Evolutionary conservation across 345 rosid genomes (phyloP), one percentile per base, ranked within the genome.

Genomic region (Clausena lansium): DNA sequence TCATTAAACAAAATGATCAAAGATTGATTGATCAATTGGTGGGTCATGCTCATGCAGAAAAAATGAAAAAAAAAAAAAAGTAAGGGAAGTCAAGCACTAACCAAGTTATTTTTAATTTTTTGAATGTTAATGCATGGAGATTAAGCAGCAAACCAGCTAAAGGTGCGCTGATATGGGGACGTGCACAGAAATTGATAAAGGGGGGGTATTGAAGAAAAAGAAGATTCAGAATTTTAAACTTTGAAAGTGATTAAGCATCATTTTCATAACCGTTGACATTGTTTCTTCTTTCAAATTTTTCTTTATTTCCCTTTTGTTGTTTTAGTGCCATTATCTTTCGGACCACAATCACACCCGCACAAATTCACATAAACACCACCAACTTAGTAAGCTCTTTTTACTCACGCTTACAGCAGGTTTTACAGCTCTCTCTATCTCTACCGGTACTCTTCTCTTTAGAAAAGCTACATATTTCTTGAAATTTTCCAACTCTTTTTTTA

Each of bases 301-400:
- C 24, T 7, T 59, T 28, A 17, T 65, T 25, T 74, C 65, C 6
- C 47, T 33, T 79, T 39, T 83, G 75, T 83, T n/a, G 81, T 73
- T 68, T 77, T 78, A 68, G 80, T 70, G 67, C 87, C 85, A 82
- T 83, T 20, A 36, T 20, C n/a, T 32, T 32, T 50, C 83, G 93
- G 91, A 86, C 93, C 93, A 89, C 91, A 74, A 80, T 64, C 80
- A 79, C 92, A 85, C 88, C 77, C 14, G 85, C 92, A 84, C 89
- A 83, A 74, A 78, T 83, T 70, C 73, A 83, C 81, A 86, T 73
- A 41, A 11, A 87, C 55, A 75, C 45, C 84, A 81, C 81, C 89
- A 83, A 75, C 83, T 83, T 79, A 70, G 83, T 79, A 55, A 36
- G 15, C 19, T 79, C 79, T 81, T 89, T 87, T 62, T n/a, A 75